Evolutionary conservation across 192 early-diverging fungal genomes (phyloP), one percentile per base, ranked within the genome.

Genomic region (Entomortierella chlamydospora): DNA sequence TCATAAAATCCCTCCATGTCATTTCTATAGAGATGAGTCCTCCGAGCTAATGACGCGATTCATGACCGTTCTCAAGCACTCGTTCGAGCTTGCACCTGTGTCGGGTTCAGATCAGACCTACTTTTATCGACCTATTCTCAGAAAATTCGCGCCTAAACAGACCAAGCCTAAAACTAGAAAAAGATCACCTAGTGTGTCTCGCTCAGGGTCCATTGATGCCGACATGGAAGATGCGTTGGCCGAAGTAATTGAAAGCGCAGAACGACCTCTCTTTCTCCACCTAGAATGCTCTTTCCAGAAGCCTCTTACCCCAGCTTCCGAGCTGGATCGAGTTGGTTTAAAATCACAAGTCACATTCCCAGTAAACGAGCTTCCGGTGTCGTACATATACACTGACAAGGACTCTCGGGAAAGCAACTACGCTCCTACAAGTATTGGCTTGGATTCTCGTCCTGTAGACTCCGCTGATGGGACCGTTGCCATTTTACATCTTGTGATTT

Each of bases 381-480:
- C 87, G 0, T 95, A 95, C 72, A 56, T 79, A 9, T 81, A 84
- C 51, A 68, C 67, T 31, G 63, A 72, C n/a, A 70, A 73, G 23
- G 81, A 70, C 4, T 72, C 63, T 5, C 57, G 43, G 7, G 20
- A 63, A 2, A 74, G 79, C 26, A 85, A 91, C 57, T 91, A 90
- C 54, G 87, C 89, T 26, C 91, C 93, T 11, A 71, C 73, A 22
- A 70, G 53, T 23, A 87, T 94, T 51, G 92, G 93, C 18, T 87
- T 86, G 6, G 83, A 86, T 2, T 67, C 63, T 8, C 90, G 86
- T 20, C 92, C 92, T 17, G 83, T 93, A 0, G 89, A 84, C 34
- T 92, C 90, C 49, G 76, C 72, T 15, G 91, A 95, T 73, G 91
- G 89, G 1, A 93, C 91, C 5, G 77, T 81, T 4, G 93, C 91